phyloP scores from a whole-genome alignment of 129 eudicot species.

The Centaurea solstitialis region DNA sequence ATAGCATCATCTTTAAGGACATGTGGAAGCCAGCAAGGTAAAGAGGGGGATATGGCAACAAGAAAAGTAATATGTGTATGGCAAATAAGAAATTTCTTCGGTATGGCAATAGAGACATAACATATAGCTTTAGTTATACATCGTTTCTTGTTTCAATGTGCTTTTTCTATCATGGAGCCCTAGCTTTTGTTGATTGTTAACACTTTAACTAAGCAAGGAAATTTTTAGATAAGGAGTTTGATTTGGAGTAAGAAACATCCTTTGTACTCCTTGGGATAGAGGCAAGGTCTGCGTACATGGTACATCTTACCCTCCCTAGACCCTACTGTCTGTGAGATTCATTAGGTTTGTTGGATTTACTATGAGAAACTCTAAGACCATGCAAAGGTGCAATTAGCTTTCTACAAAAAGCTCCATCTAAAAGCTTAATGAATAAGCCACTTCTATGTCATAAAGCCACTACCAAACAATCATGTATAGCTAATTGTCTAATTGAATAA shows the following conservation, averaged over 20 bases:
- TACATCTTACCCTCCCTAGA: background rate
- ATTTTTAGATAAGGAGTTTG: background rate
- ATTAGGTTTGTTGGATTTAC: too few species aligned
- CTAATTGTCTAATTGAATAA: too few species aligned
- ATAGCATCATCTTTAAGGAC: slow-evolving; percentile 1
- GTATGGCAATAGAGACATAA: background rate
- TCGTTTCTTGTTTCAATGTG: background rate
- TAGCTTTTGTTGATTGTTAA: background rate
- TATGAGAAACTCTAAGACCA: too few species aligned
- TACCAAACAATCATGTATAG: too few species aligned
- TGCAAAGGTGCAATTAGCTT: too few species aligned
- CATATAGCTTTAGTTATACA: background rate
- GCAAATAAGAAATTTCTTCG: background rate
- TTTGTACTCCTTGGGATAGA: too few species aligned
- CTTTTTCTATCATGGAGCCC: background rate
- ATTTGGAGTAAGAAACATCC: background rate
- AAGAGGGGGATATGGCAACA: background rate
- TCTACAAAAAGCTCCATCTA: too few species aligned
- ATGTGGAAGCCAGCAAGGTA: background rate
- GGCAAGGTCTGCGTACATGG: background rate
- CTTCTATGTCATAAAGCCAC: too few species aligned
- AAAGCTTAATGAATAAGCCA: too few species aligned
- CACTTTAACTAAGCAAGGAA: background rate
- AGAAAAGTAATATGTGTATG: too few species aligned
- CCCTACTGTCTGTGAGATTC: background rate